Base-by-base conservation (phyloP, 2,329 filamentous ascomycete species). In the Xylariaceae sp. region DNA sequence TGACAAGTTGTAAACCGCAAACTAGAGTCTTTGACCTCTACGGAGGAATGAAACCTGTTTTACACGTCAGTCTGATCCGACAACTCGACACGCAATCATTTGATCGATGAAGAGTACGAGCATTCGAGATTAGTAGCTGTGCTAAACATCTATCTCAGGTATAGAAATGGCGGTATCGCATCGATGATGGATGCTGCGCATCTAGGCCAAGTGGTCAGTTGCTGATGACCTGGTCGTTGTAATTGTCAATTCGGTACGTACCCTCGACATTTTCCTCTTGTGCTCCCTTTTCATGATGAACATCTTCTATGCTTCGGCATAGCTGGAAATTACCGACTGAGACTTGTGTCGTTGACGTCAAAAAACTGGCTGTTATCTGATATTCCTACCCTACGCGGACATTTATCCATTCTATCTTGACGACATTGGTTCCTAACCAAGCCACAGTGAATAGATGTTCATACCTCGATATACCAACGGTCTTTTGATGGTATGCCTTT, bases 281-380 rank as follows among this genome's bases (percentile, higher is more conserved):
- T 23, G 18, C 43, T 43, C 41, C 55, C 51, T 43, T 50, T 66
- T 78, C 77, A 83, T 87, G 83, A 83, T 74, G 73, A 28, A 9
- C 21, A 41, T 76, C 76, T 80, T 85, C 65, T 62, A 69, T 73
- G 74, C 71, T 68, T 72, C 73, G 68, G 73, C 74, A 76, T 75
- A 76, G 85, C 88, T 89, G 86, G 86, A 90, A 92, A 83, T 94
- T 94, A 94, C 87, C 87, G 87, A 81, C 87, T 79, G 85, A 94
- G 76, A 73, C 70, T 70, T 65, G 68, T 64, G 69, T 70, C 71
- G 62, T 76, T 86, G 86, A 85, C 71, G 85, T 87, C 73, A 88
- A 73, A 65, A 38, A 80, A 82, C n/a, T 85, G 85, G 86, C 86
- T 88, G 77, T n/a, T 83, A 74, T 60, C 85, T 89, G 85, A 89